Evolutionary conservation across 257 asterid genomes (phyloP).

Genomic region (Solanum etuberosum): DNA sequence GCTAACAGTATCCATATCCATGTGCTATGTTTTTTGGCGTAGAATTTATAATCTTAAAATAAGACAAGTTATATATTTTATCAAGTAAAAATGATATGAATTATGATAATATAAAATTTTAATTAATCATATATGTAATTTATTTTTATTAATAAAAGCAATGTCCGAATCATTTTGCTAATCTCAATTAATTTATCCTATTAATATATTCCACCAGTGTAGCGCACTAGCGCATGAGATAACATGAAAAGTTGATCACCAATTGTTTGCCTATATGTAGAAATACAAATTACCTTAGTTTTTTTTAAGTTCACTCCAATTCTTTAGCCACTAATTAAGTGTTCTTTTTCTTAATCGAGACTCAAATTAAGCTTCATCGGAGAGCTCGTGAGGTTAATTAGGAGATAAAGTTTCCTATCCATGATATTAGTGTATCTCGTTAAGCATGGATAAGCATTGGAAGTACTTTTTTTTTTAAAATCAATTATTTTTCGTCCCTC

Average conservation of each 20-base stretch:
- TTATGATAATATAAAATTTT: not conserved
- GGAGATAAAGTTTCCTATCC: not conserved
- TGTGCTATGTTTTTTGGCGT: not conserved
- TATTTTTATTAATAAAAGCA: not conserved
- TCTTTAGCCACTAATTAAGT: not conserved
- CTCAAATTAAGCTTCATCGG: not conserved
- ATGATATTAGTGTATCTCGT: fast-evolving
- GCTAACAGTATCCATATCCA: not conserved
- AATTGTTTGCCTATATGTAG: not conserved
- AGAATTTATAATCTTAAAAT: not conserved
- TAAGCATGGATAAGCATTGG: not conserved
- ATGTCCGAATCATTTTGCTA: not conserved
- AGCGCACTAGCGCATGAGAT: not conserved
- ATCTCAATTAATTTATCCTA: not conserved
- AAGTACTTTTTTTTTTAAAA: not conserved
- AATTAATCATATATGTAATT: not conserved
- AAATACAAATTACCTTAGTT: not conserved
- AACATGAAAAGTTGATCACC: not conserved
- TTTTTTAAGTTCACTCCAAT: not conserved
- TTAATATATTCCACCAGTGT: not conserved
- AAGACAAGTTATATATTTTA: not conserved
- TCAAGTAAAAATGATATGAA: not conserved
- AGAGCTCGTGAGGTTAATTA: not conserved
- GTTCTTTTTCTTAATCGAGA: not conserved
- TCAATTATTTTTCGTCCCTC: not conserved